A percentile compares a stretch with the other conserved stretches of the same genome.
Evolutionary conservation across 1,284 basidiomycete species (phyloP).

Genomic region (Papiliotrema nemorosa): DNA sequence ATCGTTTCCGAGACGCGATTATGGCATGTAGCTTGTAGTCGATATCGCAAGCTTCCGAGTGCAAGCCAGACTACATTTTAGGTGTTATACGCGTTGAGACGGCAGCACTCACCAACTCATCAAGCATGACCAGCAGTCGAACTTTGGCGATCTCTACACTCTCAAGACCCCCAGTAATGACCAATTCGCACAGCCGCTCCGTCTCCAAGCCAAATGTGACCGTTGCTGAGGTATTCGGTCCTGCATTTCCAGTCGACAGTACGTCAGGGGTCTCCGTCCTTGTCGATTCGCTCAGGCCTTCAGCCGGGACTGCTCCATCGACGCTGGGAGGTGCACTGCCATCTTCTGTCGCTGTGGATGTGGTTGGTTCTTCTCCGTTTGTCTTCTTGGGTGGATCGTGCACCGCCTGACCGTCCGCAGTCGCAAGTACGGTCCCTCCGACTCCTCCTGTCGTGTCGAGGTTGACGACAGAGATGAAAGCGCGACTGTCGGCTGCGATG

Average conservation of each 20-base stretch:
- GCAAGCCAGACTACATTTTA: conserved; percentile 68
- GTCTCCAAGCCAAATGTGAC: conserved; percentile 72
- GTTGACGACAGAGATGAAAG: conserved; percentile 74
- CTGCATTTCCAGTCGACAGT: conserved; percentile 1
- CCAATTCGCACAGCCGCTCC: conserved; percentile 86
- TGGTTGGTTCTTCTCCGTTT: background rate
- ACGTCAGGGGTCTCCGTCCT: background rate
- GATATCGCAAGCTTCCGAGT: conserved; percentile 86
- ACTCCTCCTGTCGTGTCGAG: conserved; percentile 25
- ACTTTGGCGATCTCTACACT: conserved; percentile 88
- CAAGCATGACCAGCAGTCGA: conserved; percentile 85
- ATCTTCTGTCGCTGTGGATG: background rate
- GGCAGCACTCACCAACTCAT: conserved; percentile 71
- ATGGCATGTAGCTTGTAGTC: conserved; percentile 93
- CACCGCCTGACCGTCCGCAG: conserved; percentile 10
- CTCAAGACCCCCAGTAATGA: conserved; percentile 80
- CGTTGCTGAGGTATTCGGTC: conserved; percentile 8
- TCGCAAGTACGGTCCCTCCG: conserved; percentile 28
- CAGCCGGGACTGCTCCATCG: background rate
- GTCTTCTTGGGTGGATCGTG: background rate
- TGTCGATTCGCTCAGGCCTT: background rate
- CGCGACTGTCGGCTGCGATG: conserved; percentile 80
- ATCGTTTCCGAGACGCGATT: conserved; percentile 84
- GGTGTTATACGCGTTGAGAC: background rate
- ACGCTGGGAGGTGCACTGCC: background rate